Evolutionary conservation across 108 stramenopile species (phyloP).

Genomic region (Skeletonema potamos): DNA sequence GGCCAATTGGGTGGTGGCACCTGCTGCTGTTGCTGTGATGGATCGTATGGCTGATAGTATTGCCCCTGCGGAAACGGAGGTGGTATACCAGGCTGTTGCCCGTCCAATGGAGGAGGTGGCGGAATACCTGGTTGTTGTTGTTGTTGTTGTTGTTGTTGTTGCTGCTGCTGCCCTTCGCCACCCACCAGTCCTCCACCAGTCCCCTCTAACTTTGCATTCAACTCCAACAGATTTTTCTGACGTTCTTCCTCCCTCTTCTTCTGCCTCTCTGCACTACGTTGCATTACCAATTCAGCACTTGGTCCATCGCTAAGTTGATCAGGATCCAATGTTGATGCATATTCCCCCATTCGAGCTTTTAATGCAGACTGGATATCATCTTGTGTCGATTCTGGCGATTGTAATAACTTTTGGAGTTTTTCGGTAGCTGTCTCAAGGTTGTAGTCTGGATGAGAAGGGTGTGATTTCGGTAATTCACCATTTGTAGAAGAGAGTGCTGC

Average conservation of each 20-base stretch:
- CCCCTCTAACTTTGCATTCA: neutral
- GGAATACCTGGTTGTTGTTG: neutral
- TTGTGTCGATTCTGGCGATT: neutral
- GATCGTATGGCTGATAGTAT: neutral
- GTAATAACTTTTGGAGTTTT: neutral
- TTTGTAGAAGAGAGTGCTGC: neutral
- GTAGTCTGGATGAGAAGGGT: neutral
- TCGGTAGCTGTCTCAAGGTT: neutral
- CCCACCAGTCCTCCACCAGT: neutral
- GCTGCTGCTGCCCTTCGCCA: neutral
- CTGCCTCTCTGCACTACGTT: neutral
- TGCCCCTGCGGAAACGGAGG: neutral
- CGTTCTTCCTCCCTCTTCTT: neutral
- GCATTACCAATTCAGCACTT: neutral
- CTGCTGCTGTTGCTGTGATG: neutral
- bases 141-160: neutral
- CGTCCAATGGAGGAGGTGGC: neutral
- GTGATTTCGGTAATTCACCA: conserved; percentile 1
- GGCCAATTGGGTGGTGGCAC: neutral
- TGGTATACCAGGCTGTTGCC: neutral
- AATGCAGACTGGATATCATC: neutral
- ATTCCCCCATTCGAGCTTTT: neutral
- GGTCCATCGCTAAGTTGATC: neutral
- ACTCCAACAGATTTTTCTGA: neutral
- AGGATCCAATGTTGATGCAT: neutral